phyloP scores from a whole-genome alignment of 1,284 basidiomycete genomes.

The Tausonia pullulans region DNA sequence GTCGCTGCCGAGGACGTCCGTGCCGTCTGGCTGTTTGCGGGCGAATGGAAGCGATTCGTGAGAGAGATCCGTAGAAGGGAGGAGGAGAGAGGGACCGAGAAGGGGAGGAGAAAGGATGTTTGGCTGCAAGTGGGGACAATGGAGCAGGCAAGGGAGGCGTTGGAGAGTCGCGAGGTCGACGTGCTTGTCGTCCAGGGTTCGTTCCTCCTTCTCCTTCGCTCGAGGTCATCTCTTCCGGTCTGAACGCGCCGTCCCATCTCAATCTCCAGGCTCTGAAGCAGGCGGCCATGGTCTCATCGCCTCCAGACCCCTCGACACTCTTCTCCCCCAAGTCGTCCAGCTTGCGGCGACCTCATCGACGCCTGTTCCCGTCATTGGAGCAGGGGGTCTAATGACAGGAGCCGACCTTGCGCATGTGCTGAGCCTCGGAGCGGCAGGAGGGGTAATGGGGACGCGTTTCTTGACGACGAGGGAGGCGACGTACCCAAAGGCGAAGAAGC shows the following conservation, averaged over 20 bases:
- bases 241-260: background rate
- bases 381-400: constrained; percentile 2
- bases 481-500: background rate
- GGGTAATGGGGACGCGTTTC: constrained; percentile 6
- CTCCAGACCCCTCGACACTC: background rate
- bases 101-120: background rate
- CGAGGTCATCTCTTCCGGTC: background rate
- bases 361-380: background rate
- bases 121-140: background rate
- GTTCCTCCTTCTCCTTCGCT: background rate
- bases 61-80: background rate
- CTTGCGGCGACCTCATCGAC: background rate
- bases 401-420: background rate
- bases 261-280: constrained; percentile 1
- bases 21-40: constrained; percentile 5
- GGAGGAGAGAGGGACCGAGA: background rate
- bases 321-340: constrained; percentile 1
- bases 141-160: background rate
- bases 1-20: background rate
- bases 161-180: background rate
- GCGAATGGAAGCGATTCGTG: constrained; percentile 5
- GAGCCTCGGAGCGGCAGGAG: background rate
- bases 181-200: constrained; percentile 3
- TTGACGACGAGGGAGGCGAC: background rate
- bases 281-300: constrained; percentile 7